Evolutionary conservation across 106 monocot species (phyloP).

Genomic region (Apostasia shenzhenica): DNA sequence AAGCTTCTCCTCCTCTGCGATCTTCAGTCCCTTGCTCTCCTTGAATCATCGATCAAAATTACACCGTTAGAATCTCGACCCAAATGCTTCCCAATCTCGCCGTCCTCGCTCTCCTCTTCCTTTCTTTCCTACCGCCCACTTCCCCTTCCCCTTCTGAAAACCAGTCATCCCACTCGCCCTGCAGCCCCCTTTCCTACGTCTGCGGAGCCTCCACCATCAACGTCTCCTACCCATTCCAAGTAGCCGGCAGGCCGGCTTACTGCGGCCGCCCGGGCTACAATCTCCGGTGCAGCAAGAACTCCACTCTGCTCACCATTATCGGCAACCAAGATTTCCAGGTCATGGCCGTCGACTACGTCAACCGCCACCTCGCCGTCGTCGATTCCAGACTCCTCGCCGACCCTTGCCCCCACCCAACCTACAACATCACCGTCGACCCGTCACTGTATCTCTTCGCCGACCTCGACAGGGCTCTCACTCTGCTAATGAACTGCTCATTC

Average conservation of each 20-base stretch:
- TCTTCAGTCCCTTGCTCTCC: no score
- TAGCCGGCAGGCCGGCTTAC: background rate
- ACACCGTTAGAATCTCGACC: no score
- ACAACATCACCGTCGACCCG: background rate
- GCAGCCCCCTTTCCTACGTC: background rate
- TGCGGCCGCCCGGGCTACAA: constrained; percentile 3
- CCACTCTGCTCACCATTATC: background rate
- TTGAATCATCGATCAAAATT: no score
- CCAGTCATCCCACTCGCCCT: background rate
- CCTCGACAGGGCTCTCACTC: background rate
- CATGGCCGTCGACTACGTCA: background rate
- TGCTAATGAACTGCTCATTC: background rate
- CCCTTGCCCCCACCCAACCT: background rate
- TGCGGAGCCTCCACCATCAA: constrained; percentile 1
- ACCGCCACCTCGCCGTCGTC: background rate
- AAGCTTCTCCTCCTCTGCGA: no score
- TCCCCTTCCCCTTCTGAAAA: background rate
- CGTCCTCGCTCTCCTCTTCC: background rate
- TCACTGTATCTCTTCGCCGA: background rate
- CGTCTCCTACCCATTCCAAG: background rate
- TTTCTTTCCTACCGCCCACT: background rate
- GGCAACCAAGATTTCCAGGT: background rate
- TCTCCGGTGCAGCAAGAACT: background rate
- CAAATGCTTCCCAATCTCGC: background rate
- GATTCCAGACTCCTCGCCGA: background rate